Evolutionary conservation across 176 grass and related monocot species (phyloP), one percentile per base, ranked within the genome.

Genomic region (Leersia perrieri): DNA sequence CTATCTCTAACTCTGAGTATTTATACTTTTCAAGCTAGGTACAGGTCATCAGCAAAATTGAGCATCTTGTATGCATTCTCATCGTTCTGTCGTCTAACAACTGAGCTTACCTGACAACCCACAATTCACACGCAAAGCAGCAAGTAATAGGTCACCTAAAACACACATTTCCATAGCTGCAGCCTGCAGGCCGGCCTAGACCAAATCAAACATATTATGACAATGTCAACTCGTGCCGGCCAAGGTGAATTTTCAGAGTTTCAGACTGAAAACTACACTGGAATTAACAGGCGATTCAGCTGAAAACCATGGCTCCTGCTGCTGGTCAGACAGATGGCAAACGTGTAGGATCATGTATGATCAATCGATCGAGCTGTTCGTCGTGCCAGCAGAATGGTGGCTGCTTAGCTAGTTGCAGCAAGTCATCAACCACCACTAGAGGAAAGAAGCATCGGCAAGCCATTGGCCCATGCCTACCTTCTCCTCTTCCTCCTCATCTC

Each of bases 391-490:
- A 57, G 66, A 34, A 3, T 42, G 51, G 69, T 74, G 20, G 74
- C 34, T 79, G n/a, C n/a, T n/a, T n/a, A n/a, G n/a, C n/a, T 42
- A 31, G 77, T 65, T 47, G 60, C 72, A 7, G 71, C 51, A 69
- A 76, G 87, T 85, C 82, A 69, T 76, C 87, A 89, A 89, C 82
- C 33, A 89, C 82, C 72, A 66, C 77, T 15, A 16, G 30, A 87
- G 80, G 78, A 82, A 65, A 76, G 71, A 70, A 26, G 82, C 77
- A 80, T 76, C 76, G 33, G 70, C 82, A 79, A 31, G 76, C 62
- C 70, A 84, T 84, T 84, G 33, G 74, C 15, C 33, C 22, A 53
- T 27, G 28, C 61, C 41, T 9, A 61, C 33, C 34, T 13, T 34
- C 66, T 41, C 33, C 33, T 40, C 14, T 33, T 35, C 10, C 70